Percentiles rank a stretch among this genome's conserved stretches.
These are phyloP conservation scores for Lactarius evosmus DNA, from an alignment of 768 basidiomycete genomes.

Conservation along the genomic window DNA sequence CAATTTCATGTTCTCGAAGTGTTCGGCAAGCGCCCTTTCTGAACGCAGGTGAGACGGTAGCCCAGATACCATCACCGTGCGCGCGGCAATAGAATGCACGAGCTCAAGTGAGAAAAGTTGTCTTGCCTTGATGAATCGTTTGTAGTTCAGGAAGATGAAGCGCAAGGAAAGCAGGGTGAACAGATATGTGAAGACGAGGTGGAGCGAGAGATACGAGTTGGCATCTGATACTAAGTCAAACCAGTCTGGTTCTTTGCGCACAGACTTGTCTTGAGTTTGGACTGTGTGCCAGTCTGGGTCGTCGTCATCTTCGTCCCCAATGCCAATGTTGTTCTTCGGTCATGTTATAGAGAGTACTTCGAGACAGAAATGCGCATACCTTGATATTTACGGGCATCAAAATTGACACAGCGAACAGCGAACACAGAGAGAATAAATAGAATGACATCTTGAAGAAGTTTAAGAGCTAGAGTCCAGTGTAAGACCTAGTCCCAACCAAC, in stretches of 20 bases:
- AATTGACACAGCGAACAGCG: conserved; percentile 74
- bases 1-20: conserved; percentile 87
- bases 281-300: conserved; percentile 31
- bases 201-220: conserved; percentile 82
- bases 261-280: conserved; percentile 31
- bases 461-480: conserved; percentile 58
- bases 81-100: conserved; percentile 90
- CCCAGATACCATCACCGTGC: conserved; percentile 85
- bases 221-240: conserved; percentile 88
- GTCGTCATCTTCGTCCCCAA: conserved; percentile 50
- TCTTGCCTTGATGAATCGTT: conserved; percentile 81
- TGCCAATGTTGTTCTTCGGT: conserved; percentile 78
- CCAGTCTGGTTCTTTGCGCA: conserved; percentile 50
- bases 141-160: conserved; percentile 87
- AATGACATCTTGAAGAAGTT: conserved; percentile 97
- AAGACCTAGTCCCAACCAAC: neutral
- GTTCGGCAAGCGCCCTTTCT: conserved; percentile 84
- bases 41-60: conserved; percentile 82
- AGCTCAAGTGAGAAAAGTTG: conserved; percentile 94
- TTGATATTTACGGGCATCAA: conserved; percentile 95
- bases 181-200: conserved; percentile 90
- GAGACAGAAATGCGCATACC: conserved; percentile 43
- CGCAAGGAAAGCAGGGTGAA: conserved; percentile 86
- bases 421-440: conserved; percentile 83
- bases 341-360: conserved; percentile 34